Evolutionary conservation across 768 basidiomycete species (phyloP), one percentile per base, ranked within the genome.

Genomic region (Asterophora lycoperdoides): DNA sequence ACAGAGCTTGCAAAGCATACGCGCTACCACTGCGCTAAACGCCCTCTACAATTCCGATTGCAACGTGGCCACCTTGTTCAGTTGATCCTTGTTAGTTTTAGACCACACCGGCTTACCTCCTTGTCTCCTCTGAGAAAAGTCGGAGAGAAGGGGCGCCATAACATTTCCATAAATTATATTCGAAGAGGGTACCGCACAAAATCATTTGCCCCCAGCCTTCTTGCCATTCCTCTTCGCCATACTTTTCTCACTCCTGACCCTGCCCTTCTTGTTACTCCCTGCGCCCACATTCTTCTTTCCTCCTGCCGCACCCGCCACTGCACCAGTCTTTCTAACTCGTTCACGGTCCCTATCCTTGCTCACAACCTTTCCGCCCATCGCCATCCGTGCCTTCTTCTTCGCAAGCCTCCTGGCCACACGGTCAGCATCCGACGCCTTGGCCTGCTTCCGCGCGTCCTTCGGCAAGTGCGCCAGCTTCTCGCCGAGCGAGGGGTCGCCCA

Each of bases 391-490:
- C 67, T 86, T 87, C 70, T 96, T 96, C 80, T 97, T 96, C 35
- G 89, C 92, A 65, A 93, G 62, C 49, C 95, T 75, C 41, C 95
- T 73, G 35, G 85, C 87, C 35, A 92, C 73, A 20, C 95, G 84
- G 51, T 89, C 90, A 1, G 82, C 75, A 64, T 98, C 86, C 18
- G 76, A 60, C 2, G 84, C 76, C 68, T 99, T 99, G 52, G 73
- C 80, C 36, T 79, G 73, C 71, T 94, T 96, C 51, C 95, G 80
- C 53, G 87, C 89, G 17, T 90, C 87, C 66, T 93, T 93, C 13
- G 86, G 78, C 34, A 97, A 71, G 44, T 81, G 77, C 28, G 78
- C 80, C 23, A 98, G 72, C 60, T 84, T 83, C 57, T 81, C 81
- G 8, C 93, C 95, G 4, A 96, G 81, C 5, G 68, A 62, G 0